phyloP scores from a whole-genome alignment of 805 yeast species.

The Hanseniaspora pseudoguilliermondii region DNA sequence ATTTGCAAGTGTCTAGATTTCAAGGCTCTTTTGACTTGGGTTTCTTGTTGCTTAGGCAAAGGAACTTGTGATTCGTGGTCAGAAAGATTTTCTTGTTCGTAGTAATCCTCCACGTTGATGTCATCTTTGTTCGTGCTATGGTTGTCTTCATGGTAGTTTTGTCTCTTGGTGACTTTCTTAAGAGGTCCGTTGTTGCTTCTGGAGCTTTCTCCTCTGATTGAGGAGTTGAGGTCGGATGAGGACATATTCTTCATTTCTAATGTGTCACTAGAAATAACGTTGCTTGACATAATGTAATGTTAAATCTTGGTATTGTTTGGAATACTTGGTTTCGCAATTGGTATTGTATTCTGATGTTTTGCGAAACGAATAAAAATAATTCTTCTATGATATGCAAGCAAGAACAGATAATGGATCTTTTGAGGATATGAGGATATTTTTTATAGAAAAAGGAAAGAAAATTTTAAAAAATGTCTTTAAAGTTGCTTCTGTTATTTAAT shows the following conservation, averaged over 20 bases:
- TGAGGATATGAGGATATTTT: too few species aligned
- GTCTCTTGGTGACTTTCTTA: conserved; percentile 9
- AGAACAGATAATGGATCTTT: too few species aligned
- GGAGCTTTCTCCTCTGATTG: not conserved
- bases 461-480: too few species aligned
- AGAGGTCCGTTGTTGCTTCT: not conserved
- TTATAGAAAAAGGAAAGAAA: too few species aligned
- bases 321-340: not conserved
- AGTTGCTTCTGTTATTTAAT: too few species aligned
- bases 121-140: not conserved
- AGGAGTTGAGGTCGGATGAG: not conserved
- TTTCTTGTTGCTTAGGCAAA: conserved; percentile 21
- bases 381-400: too few species aligned
- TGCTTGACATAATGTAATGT: not conserved
- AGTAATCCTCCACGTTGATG: not conserved
- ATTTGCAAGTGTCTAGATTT: conserved; percentile 58
- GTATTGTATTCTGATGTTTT: not conserved
- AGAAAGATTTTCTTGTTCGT: conserved; percentile 4
- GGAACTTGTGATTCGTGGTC: conserved; percentile 15
- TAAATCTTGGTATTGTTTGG: not conserved
- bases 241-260: conserved; percentile 5
- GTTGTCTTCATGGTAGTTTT: conserved; percentile 4
- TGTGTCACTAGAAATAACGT: conserved; percentile 2
- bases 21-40: conserved; percentile 44
- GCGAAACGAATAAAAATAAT: not conserved